Base-by-base conservation (phyloP, 352 stramenopile species). In the Phytophthora cajani region DNA sequence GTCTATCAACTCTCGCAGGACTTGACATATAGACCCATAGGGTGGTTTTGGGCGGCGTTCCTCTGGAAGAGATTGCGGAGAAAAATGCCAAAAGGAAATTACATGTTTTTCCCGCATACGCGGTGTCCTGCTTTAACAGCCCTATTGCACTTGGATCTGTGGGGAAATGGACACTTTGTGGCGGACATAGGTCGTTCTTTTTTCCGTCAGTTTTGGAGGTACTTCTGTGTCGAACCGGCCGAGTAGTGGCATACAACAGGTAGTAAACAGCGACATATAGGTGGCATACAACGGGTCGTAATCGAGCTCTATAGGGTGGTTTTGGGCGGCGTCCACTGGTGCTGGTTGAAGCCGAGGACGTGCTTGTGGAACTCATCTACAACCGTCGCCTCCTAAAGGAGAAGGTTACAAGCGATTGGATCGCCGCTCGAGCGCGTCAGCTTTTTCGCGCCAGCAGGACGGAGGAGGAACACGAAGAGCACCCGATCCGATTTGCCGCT, bases 351-450 rank as follows among this genome's bases (percentile, higher is more conserved):
- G 38, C 23, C 0, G 57, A 66, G 27, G 64, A 71, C 27, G 19
- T 12, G 3, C 55, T 64, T 1, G 33, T 70, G 25, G 50, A 60
- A 14, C 17, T 70, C 10, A 55, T 79, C 23, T 47, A 60, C 58
- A 27, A 58, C 30, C 23, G 16, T 8, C 71, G 67, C 0, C n/a
- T 54, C 0, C 10, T 6, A 0, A 72, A 73, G 54, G 36, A 65
- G n/a, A 72, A 77, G 10, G 44, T 72, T 5, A 52, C 58, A 17
- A 64, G 59, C 14, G 44, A 56, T 0, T 76, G 69, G 69, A 62
- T 72, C 25, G 50, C 49, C 30, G 21, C 40, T 5, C 19, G 40
- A 38, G 54, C 42, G 5, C 38, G 9, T 1, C 5, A 17, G 3
- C 40, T 67, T 11, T 67, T 67, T 53, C 61, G 38, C 1, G 2